phyloP scores from a whole-genome alignment of 345 rosid species.

The Ceriops zippeliana region DNA sequence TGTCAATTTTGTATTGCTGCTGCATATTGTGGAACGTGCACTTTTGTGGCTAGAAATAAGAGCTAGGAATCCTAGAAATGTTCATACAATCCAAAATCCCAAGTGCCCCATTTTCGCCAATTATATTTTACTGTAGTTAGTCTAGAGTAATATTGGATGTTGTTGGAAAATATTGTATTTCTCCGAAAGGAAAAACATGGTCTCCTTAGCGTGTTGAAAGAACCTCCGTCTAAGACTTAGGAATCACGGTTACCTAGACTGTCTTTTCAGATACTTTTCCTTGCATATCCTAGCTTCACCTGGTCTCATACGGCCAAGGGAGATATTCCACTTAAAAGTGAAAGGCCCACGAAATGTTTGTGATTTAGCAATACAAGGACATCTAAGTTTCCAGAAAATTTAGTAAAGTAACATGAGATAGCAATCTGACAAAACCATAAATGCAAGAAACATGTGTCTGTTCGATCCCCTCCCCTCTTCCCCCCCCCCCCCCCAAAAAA shows the following conservation, averaged over 20 bases:
- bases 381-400: not conserved
- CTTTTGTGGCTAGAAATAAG: constrained; percentile 43
- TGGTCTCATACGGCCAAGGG: not conserved
- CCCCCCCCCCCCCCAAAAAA: too few species aligned
- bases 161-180: constrained; percentile 22
- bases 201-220: constrained; percentile 22
- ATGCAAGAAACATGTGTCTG: not conserved
- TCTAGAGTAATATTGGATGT: constrained; percentile 31
- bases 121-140: constrained; percentile 14
- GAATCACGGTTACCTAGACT: constrained; percentile 8
- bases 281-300: not conserved
- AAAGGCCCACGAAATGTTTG: not conserved
- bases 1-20: constrained; percentile 38
- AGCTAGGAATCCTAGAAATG: constrained; percentile 44
- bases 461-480: too few species aligned
- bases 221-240: constrained; percentile 31
- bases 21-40: constrained; percentile 38
- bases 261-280: constrained; percentile 9
- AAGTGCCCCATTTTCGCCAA: constrained; percentile 19
- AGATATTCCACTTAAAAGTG: not conserved
- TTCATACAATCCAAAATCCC: constrained; percentile 34
- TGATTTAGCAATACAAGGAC: not conserved
- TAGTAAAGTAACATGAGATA: not conserved
- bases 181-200: constrained; percentile 12
- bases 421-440: not conserved